Evolutionary conservation across 2,329 filamentous ascomycete genomes (phyloP).

Genomic region (Alternaria gaisen): DNA sequence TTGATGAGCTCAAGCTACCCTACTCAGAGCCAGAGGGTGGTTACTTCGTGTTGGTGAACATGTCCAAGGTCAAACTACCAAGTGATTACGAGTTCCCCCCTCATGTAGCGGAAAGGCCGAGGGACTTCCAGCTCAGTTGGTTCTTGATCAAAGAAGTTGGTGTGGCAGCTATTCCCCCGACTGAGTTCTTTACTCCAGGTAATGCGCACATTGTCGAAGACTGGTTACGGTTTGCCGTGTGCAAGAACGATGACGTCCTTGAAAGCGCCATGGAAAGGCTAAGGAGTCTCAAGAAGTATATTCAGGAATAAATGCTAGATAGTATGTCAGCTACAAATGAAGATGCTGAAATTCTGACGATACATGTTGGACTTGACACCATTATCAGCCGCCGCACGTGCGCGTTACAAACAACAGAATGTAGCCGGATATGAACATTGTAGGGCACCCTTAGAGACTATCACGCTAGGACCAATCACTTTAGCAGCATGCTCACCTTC

Average conservation of each 20-base stretch:
- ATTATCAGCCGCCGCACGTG: background rate
- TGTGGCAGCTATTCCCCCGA: conserved; percentile 94
- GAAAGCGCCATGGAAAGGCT: conserved; percentile 61
- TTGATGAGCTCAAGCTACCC: conserved; percentile 58
- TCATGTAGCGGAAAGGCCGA: conserved; percentile 83
- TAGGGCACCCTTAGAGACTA: background rate
- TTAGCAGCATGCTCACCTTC: background rate
- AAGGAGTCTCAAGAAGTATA: conserved; percentile 61
- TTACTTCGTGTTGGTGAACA: conserved; percentile 96
- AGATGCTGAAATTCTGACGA: background rate
- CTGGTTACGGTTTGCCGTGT: conserved; percentile 94
- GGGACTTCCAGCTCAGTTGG: conserved; percentile 95
- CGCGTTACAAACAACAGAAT: background rate
- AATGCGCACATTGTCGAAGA: conserved; percentile 90
- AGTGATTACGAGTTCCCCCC: conserved; percentile 86
- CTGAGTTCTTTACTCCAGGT: conserved; percentile 90
- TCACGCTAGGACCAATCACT: background rate
- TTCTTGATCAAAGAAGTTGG: conserved; percentile 97
- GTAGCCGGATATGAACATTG: background rate
- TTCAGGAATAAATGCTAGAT: conserved; percentile 36
- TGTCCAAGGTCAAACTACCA: conserved; percentile 85
- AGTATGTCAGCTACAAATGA: background rate
- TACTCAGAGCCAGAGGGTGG: conserved; percentile 95
- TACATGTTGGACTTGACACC: background rate
- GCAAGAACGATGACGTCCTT: conserved; percentile 86